A percentile compares a stretch with the other conserved stretches of the same genome.
Evolutionary conservation across 179 eudicot species (phyloP).

Genomic region (Amaranthus tricolor): DNA sequence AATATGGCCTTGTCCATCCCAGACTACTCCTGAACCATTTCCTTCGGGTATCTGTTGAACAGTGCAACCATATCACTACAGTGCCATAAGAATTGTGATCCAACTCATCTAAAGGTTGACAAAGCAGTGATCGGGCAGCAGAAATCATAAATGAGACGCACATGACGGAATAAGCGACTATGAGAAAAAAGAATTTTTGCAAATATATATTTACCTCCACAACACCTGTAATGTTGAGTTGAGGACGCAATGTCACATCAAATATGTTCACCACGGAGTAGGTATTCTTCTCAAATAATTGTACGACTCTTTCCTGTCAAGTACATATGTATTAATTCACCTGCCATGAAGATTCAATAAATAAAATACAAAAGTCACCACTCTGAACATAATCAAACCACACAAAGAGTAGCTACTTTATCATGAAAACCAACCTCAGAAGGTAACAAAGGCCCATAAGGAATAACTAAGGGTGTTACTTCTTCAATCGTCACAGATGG

Average conservation of each 20-base stretch:
- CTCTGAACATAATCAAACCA: conserved; percentile 8
- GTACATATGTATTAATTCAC: conserved; percentile 53
- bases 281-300: conserved; percentile 93
- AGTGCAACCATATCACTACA: conserved; percentile 1
- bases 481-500: conserved; percentile 89
- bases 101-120: conserved; percentile 9
- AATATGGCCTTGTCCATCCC: conserved; percentile 92
- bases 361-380: conserved; percentile 26
- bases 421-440: conserved; percentile 57
- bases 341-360: conserved; percentile 40
- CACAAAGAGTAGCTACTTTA: neutral
- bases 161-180: neutral
- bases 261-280: conserved; percentile 96
- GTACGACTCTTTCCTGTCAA: conserved; percentile 88
- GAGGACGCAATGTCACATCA: conserved; percentile 96
- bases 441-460: conserved; percentile 80
- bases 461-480: conserved; percentile 75
- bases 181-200: neutral
- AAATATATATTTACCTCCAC: conserved; percentile 71
- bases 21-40: conserved; percentile 98
- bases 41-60: conserved; percentile 88
- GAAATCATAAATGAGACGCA: neutral
- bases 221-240: conserved; percentile 70
- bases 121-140: neutral
- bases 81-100: neutral